These are phyloP conservation scores for Ceratocystis ficicola DNA, from an alignment of 2,329 filamentous ascomycete genomes.

Conservation along the genomic window DNA sequence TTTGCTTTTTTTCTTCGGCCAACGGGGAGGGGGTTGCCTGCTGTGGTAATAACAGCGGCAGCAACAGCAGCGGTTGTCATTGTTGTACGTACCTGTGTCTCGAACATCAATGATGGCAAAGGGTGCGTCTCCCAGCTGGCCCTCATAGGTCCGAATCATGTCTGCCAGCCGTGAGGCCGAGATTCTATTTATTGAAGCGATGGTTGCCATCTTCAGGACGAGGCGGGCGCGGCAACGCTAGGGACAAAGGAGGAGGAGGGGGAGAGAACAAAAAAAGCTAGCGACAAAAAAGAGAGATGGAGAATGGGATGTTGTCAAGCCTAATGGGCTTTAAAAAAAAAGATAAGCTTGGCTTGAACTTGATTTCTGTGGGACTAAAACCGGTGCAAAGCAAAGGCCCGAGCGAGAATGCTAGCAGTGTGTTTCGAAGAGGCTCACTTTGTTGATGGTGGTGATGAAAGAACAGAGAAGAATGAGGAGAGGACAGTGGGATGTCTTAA, in stretches of 20 bases:
- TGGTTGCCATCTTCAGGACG: constrained; percentile 36
- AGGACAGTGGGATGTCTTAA: background rate
- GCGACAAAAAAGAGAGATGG: background rate
- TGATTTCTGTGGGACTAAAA: constrained; percentile 6
- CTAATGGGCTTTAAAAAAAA: background rate
- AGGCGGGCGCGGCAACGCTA: constrained; percentile 12
- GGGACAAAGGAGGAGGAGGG: background rate
- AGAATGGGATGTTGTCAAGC: background rate
- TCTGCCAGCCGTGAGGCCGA: constrained; percentile 55
- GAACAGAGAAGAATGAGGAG: background rate
- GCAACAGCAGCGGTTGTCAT: background rate
- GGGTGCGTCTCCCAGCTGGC: constrained; percentile 32
- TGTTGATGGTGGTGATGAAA: background rate
- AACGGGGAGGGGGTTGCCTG: background rate
- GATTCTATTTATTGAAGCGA: constrained; percentile 55
- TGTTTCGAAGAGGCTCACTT: background rate
- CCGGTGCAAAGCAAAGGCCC: background rate
- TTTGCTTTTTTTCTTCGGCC: background rate
- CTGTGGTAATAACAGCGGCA: too few relatives aligned
- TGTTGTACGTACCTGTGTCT: constrained; percentile 51
- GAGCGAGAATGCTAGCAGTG: background rate
- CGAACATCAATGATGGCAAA: constrained; percentile 80
- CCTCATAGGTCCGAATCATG: constrained; percentile 42
- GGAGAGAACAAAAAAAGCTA: background rate
- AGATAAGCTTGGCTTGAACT: constrained; percentile 6